Evolutionary conservation across 2,329 filamentous ascomycete genomes (phyloP).

Genomic region (Clonostachys byssicola): DNA sequence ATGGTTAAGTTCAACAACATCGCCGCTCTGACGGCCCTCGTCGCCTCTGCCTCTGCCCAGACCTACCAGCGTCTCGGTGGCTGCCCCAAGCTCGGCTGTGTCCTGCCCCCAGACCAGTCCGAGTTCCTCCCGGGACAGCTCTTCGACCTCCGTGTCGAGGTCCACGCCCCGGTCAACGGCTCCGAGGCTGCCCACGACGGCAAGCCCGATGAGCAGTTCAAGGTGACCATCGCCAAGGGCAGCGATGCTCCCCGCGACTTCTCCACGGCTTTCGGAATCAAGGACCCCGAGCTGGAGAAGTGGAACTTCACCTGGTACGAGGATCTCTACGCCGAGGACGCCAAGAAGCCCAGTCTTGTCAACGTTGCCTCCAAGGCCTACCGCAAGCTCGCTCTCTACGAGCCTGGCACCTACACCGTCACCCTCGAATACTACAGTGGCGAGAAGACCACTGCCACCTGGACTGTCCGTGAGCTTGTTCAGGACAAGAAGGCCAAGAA

Average conservation of each 20-base stretch:
- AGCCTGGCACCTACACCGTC: conserved; percentile 76
- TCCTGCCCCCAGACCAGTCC: conserved; percentile 60
- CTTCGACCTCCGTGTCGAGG: conserved; percentile 80
- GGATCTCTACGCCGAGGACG: conserved; percentile 75
- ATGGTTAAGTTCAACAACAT: conserved; percentile 29
- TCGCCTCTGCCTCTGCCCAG: conserved; percentile 43
- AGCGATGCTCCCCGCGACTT: conserved; percentile 47
- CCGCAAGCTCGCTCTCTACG: conserved; percentile 69
- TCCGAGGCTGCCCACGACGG: conserved; percentile 69
- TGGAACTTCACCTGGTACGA: conserved; percentile 87
- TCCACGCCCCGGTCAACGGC: conserved; percentile 78
- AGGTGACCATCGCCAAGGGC: conserved; percentile 67
- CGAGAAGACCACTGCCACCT: conserved; percentile 68
- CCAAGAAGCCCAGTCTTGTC: conserved; percentile 64
- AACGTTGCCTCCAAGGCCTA: conserved; percentile 79
- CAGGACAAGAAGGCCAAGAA: conserved; percentile 76
- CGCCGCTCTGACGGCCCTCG: conserved; percentile 23
- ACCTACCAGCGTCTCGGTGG: conserved; percentile 56
- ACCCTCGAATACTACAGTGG: conserved; percentile 72
- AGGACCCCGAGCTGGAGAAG: conserved; percentile 69
- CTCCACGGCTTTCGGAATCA: conserved; percentile 63
- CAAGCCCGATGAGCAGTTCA: conserved; percentile 70
- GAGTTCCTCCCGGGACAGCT: conserved; percentile 82
- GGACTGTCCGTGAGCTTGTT: conserved; percentile 69
- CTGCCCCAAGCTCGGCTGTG: conserved; percentile 54